Evolutionary conservation across 345 rosid species (phyloP).

Genomic region (Salix brachista): DNA sequence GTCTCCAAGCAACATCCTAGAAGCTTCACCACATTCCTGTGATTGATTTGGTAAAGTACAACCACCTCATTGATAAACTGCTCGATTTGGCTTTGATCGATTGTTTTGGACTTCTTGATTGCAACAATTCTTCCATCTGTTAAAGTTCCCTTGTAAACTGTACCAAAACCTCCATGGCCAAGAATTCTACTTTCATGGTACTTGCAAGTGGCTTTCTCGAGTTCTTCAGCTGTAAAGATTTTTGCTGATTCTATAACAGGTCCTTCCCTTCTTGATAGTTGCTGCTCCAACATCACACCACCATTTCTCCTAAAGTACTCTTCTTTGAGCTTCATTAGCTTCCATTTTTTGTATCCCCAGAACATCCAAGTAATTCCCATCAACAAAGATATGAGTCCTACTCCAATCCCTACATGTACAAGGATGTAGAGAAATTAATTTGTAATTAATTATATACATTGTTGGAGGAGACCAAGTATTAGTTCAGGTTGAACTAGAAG

Average conservation of each 20-base stretch:
- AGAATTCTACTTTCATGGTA: not conserved
- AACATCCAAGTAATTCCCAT: no score
- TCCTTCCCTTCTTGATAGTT: not conserved
- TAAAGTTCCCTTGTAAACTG: not conserved
- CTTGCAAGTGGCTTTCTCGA: not conserved
- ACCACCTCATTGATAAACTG: not conserved
- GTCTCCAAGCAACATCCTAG: not conserved
- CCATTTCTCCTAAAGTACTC: not conserved
- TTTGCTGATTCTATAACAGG: not conserved
- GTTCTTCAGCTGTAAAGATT: not conserved
- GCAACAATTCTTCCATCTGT: not conserved
- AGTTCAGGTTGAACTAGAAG: no score
- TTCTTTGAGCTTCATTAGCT: not conserved
- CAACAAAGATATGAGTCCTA: no score
- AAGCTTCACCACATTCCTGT: not conserved
- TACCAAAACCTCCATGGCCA: not conserved
- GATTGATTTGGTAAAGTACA: not conserved
- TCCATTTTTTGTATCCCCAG: not conserved
- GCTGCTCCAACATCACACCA: not conserved
- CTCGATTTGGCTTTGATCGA: not conserved
- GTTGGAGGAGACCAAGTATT: no score
- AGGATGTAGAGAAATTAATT: no score
- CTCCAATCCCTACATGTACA: no score
- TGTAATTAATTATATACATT: no score
- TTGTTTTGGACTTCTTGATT: not conserved